Evolutionary conservation across 78 protist species (phyloP), one percentile per base, ranked within the genome.

Genomic region (Dictyostelium firmibasis): DNA sequence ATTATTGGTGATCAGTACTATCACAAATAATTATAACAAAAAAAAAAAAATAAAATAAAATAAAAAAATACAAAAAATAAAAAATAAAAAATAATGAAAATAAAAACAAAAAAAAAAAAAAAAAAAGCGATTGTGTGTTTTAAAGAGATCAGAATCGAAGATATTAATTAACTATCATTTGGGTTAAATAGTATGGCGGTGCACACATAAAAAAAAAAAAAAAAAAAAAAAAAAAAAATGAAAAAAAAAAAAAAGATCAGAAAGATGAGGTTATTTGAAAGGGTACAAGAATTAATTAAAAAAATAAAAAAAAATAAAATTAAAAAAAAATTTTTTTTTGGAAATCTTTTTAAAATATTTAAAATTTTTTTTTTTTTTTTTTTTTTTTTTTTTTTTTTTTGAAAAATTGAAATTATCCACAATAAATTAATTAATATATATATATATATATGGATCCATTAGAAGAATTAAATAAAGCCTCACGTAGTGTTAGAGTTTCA

Each of bases 401-500:
- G 47, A 50, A 25, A 18, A 41, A 69, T 27, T 9, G 43, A 84
- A 8, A 67, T 38, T 60, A 25, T 25, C n/a, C n/a, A n/a, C n/a
- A n/a, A 27, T 35, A 33, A n/a, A 27, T 29, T 70, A 38, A 43
- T 82, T 35, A 7, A 50, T 9, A 50, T 14, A 53, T 53, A 53
- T 53, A 53, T 16, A 16, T 53, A 53, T n/a, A 84, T 6, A 88
- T 89, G 94, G 94, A 89, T 53, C 64, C 67, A 43, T 81, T 89
- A 81, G 94, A 89, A 25, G 94, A 89, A 81, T 50, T 89, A 67
- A 81, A 44, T 69, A 89, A 89, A 67, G 44, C 94, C 29, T 27
- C 94, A 67, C 78, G 94, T 47, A 69, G 83, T 69, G 86, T 79
- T 29, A 79, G 94, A 33, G 86, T 89, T 33, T 89, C 94, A 29